Base-by-base conservation (phyloP, 2,329 filamentous ascomycete genomes). In the Venturia effusa region DNA sequence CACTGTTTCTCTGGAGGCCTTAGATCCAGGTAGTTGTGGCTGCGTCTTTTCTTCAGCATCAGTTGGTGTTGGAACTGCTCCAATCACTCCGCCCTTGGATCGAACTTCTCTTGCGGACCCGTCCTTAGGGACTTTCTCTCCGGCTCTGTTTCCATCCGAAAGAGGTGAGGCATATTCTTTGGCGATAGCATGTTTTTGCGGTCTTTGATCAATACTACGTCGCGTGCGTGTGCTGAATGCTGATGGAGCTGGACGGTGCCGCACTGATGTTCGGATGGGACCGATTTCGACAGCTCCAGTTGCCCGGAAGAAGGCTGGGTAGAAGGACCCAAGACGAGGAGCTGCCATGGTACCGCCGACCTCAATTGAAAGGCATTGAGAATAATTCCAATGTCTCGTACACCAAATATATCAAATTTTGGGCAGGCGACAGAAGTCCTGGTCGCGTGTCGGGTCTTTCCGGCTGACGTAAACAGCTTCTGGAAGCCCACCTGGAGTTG, bases 91-190 rank as follows among this genome's bases (percentile, higher is more conserved):
- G 17, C 24, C 62, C 24, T 61, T 43, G 22, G 22, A 45, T 27
- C 15, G 17, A 30, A 27, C 4, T 62, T 60, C 32, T 40, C 24
- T 24, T 17, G 63, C 32, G 4, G 40, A 8, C 11, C 15, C 8
- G 11, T 55, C 30, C n/a, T 27, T 43, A 19, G 30, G 24, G 17
- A 17, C 7, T 13, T 2, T 19, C 40, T 24, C 17, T 5, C 41
- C 64, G 48, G 64, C 48, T 19, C 66, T 37, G 43, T 67, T 63
- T 1, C 66, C 34, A 15, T 27, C 37, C 63, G 67, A 66, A 5
- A 78, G 69, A 64, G 78, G 73, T 0, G 75, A 73, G 7, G 75
- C 73, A 3, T 78, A 78, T 66, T 80, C 76, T 59, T 79, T 78
- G 0, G 79, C 78, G 17, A 75, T 76, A 32, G 79, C 79, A 71